Base-by-base conservation (phyloP, 495 filamentous ascomycete species). In the Penicillium cataractarum region DNA sequence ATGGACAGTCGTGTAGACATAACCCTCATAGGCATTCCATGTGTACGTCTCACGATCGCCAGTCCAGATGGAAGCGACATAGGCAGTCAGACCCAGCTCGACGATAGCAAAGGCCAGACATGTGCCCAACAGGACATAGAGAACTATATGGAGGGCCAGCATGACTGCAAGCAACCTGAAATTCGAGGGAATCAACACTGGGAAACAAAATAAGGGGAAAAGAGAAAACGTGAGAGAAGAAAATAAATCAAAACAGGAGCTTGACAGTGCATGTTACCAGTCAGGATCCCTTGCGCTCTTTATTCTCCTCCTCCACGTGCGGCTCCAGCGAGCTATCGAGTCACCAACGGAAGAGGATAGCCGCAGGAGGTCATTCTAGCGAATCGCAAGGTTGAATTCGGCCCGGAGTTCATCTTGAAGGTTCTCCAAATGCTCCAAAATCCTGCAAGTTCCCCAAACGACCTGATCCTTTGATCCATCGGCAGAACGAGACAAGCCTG, bases 61-160 rank as follows among this genome's bases (percentile, higher is more conserved):
- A 9, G n/a, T 19, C 13, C 24, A 71, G 24, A 35, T 15, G 6
- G 58, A 51, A 17, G 62, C 40, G 6, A 62, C 51, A 64, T 67
- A 71, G 19, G 65, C 72, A 4, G 55, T 44, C 5, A 76, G 46
- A 12, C 72, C 74, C 31, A 76, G 64, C 50, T 76, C 72, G 8
- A 74, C 27, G 19, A 73, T 59, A 3, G 70, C 61, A 54, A 73
- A 73, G 55, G 33, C 58, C 8, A 75, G 29, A 3, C 62, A 60
- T 0, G 65, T 67, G 50, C 64, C 62, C 55, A 73, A 57, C 8
- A 76, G 59, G 55, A 61, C 50, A 48, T 67, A 66, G 2, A 76
- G 60, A 31, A 64, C 51, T 50, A 71, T 71, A 60, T 73, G 63
- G 48, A 76, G 64, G 19, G 64, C 52, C 32, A 65, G 27, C 74